Evolutionary conservation across 1,139 yeast species (phyloP).

Genomic region (Magnusiomyces ingens): DNA sequence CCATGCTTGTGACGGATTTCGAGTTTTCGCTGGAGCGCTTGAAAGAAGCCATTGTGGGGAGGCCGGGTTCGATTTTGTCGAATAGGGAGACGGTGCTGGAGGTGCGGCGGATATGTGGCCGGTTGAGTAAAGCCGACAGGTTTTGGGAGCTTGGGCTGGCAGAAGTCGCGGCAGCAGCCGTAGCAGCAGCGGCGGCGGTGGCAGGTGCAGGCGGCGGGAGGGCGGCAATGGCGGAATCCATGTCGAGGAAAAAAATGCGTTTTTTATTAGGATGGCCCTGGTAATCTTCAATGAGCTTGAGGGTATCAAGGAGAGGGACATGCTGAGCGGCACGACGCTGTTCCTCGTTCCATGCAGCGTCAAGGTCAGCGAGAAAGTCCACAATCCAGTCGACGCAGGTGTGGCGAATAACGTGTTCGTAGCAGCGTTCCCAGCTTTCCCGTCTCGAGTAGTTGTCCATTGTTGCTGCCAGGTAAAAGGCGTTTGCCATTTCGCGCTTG

Average conservation of each 20-base stretch:
- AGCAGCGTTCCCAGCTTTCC: conserved; percentile 56
- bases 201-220: neutral
- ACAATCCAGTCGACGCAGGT: conserved; percentile 74
- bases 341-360: conserved; percentile 58
- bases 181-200: neutral
- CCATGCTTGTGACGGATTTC: no score
- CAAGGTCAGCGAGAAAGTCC: conserved; percentile 49
- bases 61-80: neutral
- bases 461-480: conserved; percentile 54
- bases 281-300: conserved; percentile 22
- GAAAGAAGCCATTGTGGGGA: no score
- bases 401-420: conserved; percentile 51
- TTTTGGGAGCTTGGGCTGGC: neutral
- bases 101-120: neutral
- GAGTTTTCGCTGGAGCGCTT: no score
- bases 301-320: conserved; percentile 27
- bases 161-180: neutral
- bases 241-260: conserved; percentile 49
- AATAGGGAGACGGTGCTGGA: neutral
- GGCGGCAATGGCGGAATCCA: conserved; percentile 31
- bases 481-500: conserved; percentile 53
- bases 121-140: neutral
- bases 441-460: conserved; percentile 55
- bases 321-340: conserved; percentile 34
- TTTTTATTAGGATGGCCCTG: conserved; percentile 23